Percentiles rank a stretch among this genome's conserved stretches.
These are phyloP conservation scores for Scalesia atractyloides DNA, from an alignment of 129 eudicot species.

Conservation along the genomic window DNA sequence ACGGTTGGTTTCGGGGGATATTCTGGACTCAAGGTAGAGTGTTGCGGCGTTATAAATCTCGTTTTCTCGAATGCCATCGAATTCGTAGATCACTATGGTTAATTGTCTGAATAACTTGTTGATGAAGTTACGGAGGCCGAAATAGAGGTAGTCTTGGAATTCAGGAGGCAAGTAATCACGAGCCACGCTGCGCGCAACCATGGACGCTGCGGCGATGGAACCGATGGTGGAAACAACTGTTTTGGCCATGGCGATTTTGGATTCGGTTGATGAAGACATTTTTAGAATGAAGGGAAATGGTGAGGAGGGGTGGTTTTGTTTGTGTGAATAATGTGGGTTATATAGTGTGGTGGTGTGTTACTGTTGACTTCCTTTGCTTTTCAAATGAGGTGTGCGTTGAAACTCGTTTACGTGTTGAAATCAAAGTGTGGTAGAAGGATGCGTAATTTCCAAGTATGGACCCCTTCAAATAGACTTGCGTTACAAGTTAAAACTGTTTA, in stretches of 20 bases:
- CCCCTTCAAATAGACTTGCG: too few species aligned
- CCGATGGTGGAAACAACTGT: conserved; percentile 57
- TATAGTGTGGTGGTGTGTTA: background rate
- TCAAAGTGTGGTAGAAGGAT: too few species aligned
- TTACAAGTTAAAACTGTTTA: too few species aligned
- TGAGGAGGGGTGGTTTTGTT: background rate
- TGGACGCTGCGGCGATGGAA: conserved; percentile 53
- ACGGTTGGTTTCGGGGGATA: conserved; percentile 40
- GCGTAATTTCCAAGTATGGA: too few species aligned
- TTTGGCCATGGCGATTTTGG: conserved; percentile 47
- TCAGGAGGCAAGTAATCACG: conserved; percentile 58
- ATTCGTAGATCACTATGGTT: conserved; percentile 65
- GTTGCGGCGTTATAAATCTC: conserved; percentile 56
- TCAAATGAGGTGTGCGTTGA: background rate
- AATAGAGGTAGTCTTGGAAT: conserved; percentile 47
- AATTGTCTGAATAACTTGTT: conserved; percentile 48
- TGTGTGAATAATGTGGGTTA: background rate
- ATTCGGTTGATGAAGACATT: conserved; percentile 42
- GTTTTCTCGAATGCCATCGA: conserved; percentile 48
- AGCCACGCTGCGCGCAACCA: conserved; percentile 58
- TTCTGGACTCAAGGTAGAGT: conserved; percentile 41
- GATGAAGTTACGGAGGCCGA: conserved; percentile 42
- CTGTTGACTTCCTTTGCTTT: background rate
- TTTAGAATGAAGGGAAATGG: background rate
- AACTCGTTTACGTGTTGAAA: too few species aligned